A percentile compares a stretch with the other conserved stretches of the same genome.
Evolutionary conservation across 1,284 basidiomycete species (phyloP).

Genomic region (Naganishia liquefaciens): DNA sequence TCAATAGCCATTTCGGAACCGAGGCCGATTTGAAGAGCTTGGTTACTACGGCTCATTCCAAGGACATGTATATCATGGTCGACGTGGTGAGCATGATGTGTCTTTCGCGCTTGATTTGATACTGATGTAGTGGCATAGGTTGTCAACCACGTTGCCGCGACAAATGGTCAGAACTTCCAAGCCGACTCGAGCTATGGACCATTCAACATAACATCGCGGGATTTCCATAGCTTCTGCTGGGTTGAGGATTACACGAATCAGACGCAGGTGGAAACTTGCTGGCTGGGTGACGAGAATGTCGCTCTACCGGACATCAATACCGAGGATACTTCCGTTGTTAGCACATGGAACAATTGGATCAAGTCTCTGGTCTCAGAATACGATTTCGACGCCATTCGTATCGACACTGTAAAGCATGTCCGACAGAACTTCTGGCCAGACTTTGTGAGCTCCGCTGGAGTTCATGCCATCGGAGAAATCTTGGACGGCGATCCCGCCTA

Average conservation of each 20-base stretch:
- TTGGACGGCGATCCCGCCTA: slow-evolving; percentile 53
- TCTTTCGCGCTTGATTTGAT: background rate
- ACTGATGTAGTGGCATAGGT: slow-evolving; percentile 40
- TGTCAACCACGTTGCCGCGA: slow-evolving; percentile 56
- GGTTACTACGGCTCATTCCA: slow-evolving; percentile 52
- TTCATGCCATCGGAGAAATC: slow-evolving; percentile 57
- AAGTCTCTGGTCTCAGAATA: slow-evolving; percentile 52
- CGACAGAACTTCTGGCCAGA: slow-evolving; percentile 58
- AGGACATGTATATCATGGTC: slow-evolving; percentile 59
- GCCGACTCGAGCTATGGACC: slow-evolving; percentile 45
- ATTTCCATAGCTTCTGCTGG: slow-evolving; percentile 55
- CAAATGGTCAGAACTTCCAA: slow-evolving; percentile 40
- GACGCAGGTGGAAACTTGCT: slow-evolving; percentile 56
- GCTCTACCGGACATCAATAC: slow-evolving; percentile 57
- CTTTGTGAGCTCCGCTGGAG: slow-evolving; percentile 53
- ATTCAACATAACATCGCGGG: slow-evolving; percentile 45
- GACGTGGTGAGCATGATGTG: slow-evolving; percentile 50
- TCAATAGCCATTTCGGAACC: slow-evolving; percentile 56
- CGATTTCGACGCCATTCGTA: slow-evolving; percentile 54
- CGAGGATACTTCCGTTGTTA: slow-evolving; percentile 53
- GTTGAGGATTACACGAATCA: slow-evolving; percentile 54
- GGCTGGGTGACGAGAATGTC: slow-evolving; percentile 50
- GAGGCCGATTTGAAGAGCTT: slow-evolving; percentile 54
- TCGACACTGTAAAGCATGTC: slow-evolving; percentile 58
- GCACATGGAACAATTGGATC: slow-evolving; percentile 54